Conservation (phyloP, 1,284 basidiomycete genomes). For the Puccinia brachypodii region DNA sequence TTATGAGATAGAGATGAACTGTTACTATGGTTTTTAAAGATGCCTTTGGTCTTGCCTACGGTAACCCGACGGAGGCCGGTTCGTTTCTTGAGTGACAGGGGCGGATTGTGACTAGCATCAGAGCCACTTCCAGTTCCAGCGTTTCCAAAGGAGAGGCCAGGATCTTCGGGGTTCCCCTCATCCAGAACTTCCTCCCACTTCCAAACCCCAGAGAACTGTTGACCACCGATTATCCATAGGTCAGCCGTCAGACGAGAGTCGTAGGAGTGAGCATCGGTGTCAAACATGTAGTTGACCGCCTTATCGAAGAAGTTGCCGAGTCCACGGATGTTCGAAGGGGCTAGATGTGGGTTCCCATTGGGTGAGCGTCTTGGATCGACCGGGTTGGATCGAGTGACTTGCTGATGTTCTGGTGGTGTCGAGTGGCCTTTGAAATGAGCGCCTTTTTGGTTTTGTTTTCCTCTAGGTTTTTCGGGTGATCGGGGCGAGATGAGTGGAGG, state of each 20-base stretch:
- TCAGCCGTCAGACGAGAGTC: slow-evolving; percentile 20
- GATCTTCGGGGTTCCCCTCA: background rate
- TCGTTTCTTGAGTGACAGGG: slow-evolving; percentile 19
- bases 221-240: slow-evolving; percentile 45
- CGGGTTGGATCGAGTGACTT: slow-evolving; percentile 53
- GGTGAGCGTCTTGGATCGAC: slow-evolving; percentile 49
- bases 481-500: slow-evolving; percentile 54
- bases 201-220: slow-evolving; percentile 41
- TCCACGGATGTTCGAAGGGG: slow-evolving; percentile 18
- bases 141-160: background rate
- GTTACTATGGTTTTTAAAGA: slow-evolving; percentile 33
- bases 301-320: slow-evolving; percentile 45
- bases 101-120: background rate
- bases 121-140: slow-evolving; percentile 20
- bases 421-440: slow-evolving; percentile 77
- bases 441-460: slow-evolving; percentile 59
- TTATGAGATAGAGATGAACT: background rate
- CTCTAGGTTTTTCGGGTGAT: slow-evolving; percentile 61
- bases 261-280: slow-evolving; percentile 39
- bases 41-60: slow-evolving; percentile 16
- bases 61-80: slow-evolving; percentile 26
- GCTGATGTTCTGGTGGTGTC: slow-evolving; percentile 66
- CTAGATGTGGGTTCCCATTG: background rate
- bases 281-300: slow-evolving; percentile 47
- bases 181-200: slow-evolving; percentile 18